phyloP scores from a whole-genome alignment of 208 protist species.

The Naegleria lovaniensis region DNA sequence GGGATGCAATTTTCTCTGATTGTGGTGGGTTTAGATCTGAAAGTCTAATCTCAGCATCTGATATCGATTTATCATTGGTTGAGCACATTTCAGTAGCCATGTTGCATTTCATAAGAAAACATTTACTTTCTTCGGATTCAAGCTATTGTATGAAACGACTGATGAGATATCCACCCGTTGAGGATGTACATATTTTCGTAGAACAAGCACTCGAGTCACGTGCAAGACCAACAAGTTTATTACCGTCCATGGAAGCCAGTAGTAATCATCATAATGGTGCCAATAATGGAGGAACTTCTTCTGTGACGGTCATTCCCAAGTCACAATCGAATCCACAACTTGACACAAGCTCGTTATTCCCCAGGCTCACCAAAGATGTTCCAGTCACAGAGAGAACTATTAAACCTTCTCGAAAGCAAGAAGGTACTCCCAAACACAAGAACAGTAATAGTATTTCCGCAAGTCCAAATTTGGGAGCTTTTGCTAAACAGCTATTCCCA shows the following conservation, averaged over 20 bases:
- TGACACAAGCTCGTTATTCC: not conserved
- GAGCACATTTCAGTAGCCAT: constrained; percentile 7
- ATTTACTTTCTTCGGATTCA: constrained; percentile 41
- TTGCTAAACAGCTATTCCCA: not conserved
- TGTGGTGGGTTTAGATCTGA: not conserved
- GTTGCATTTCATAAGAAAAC: constrained; percentile 1
- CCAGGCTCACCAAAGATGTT: not conserved
- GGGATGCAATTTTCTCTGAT: constrained; percentile 33
- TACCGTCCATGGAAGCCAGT: not conserved
- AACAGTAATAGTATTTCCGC: not conserved
- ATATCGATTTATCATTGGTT: not conserved
- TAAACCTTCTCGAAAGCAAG: not conserved
- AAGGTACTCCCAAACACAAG: not conserved
- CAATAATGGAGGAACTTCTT: no score
- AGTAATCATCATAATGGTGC: no score
- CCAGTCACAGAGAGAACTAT: not conserved
- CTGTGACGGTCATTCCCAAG: no score
- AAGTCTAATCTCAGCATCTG: not conserved
- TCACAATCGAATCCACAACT: no score
- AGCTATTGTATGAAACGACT: constrained; percentile 52
- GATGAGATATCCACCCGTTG: constrained; percentile 71
- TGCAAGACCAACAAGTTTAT: not conserved
- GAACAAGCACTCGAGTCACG: constrained; percentile 35
- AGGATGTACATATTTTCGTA: constrained; percentile 47
- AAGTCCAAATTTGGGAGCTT: not conserved